Conservation (phyloP, 352 stramenopile species). For the Phytophthora quininea region DNA sequence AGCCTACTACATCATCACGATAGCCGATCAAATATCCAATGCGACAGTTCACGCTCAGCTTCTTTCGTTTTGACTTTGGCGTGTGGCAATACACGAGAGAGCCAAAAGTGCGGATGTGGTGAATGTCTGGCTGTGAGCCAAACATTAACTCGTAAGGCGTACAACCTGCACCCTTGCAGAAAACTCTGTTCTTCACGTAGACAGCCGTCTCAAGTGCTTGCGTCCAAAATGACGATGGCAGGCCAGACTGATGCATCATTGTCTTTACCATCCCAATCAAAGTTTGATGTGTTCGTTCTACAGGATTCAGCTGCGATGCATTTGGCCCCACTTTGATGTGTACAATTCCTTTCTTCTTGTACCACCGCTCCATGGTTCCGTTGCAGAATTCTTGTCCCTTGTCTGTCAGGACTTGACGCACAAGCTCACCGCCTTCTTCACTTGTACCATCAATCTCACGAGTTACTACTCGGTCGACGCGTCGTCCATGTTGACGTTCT, state of each 20-base stretch:
- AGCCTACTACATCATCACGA: constrained; percentile 15
- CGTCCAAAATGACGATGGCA: constrained; percentile 11
- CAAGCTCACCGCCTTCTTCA: neutral
- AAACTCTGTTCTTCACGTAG: constrained; percentile 19
- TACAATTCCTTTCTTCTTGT: neutral
- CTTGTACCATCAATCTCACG: neutral
- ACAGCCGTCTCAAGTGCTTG: constrained; percentile 13
- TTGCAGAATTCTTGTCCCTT: constrained; percentile 20
- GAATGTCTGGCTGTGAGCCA: constrained; percentile 7
- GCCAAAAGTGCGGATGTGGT: constrained; percentile 12
- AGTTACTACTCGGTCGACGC: neutral
- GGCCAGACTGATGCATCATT: constrained; percentile 21
- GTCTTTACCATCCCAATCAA: constrained; percentile 13
- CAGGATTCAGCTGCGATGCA: constrained; percentile 4
- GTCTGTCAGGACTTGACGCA: constrained; percentile 14
- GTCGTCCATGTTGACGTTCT: neutral
- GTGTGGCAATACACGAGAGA: constrained; percentile 7
- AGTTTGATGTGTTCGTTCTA: constrained; percentile 12
- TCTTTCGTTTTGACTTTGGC: neutral
- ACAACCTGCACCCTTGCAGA: constrained; percentile 2
- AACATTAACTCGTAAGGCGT: constrained; percentile 12
- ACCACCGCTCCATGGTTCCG: constrained; percentile 4
- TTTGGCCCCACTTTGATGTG: constrained; percentile 9
- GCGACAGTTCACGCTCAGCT: constrained; percentile 8
- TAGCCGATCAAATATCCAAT: constrained; percentile 13